phyloP scores from a whole-genome alignment of 78 protist genomes.

The Protostelium mycophagum region DNA sequence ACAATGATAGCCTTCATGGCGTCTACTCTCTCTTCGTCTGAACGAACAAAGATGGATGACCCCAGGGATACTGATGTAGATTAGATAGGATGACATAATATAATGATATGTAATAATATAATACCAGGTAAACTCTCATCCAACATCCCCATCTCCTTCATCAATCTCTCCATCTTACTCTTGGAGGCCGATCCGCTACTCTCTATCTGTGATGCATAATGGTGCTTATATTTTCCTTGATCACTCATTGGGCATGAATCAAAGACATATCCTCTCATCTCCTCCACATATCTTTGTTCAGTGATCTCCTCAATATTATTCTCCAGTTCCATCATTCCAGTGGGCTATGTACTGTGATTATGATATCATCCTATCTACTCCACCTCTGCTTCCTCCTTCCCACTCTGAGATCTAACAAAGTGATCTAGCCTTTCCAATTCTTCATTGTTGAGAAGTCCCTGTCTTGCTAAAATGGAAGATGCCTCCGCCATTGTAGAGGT shows the following conservation, averaged over 20 bases:
- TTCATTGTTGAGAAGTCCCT: neutral
- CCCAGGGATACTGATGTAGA: constrained; percentile 11
- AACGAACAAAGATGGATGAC: constrained; percentile 47
- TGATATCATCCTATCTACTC: neutral
- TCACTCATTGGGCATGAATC: neutral
- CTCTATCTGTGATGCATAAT: neutral
- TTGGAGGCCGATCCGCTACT: neutral
- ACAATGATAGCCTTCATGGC: constrained; percentile 45
- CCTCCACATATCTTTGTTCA: neutral
- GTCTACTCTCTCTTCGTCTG: constrained; percentile 39
- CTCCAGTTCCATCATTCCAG: neutral
- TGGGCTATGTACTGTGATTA: neutral
- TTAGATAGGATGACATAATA: neutral
- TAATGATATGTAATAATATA: neutral
- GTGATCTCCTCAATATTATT: neutral
- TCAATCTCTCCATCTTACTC: neutral
- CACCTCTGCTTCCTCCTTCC: neutral
- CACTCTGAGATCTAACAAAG: neutral
- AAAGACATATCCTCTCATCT: neutral
- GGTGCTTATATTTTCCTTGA: neutral
- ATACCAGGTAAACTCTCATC: neutral
- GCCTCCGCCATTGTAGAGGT: neutral
- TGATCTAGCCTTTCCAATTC: neutral
- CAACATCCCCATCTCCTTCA: neutral
- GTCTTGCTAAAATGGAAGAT: neutral